Percentiles rank a stretch among this genome's conserved stretches.
phyloP scores from a whole-genome alignment of 768 basidiomycete genomes.

The Boletales sp. region DNA sequence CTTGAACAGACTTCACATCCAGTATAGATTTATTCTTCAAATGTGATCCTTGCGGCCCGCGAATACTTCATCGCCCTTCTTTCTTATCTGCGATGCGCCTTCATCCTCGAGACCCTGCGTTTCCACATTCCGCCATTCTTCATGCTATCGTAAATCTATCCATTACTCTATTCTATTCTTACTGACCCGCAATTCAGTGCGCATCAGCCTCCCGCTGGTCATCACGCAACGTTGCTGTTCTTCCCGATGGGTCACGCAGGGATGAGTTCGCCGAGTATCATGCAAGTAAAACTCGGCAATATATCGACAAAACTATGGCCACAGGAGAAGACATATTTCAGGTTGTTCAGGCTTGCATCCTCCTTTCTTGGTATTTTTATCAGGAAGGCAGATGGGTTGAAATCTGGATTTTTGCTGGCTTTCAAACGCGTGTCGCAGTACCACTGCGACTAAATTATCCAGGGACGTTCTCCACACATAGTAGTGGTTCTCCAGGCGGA shows the following conservation, averaged over 20 bases:
- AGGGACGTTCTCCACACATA: slow-evolving; percentile 73
- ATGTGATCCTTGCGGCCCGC: slow-evolving; percentile 82
- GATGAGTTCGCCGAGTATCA: slow-evolving; percentile 87
- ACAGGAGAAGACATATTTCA: slow-evolving; percentile 83
- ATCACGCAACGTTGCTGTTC: slow-evolving; percentile 59
- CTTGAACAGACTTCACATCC: slow-evolving; percentile 11
- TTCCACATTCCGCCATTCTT: slow-evolving; percentile 85
- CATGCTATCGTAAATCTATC: slow-evolving; percentile 74
- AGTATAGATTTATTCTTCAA: slow-evolving; percentile 88
- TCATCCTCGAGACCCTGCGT: slow-evolving; percentile 75
- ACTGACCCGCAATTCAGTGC: slow-evolving; percentile 45
- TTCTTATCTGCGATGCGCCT: slow-evolving; percentile 78
- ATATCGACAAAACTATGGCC: slow-evolving; percentile 89
- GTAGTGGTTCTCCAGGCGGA: slow-evolving; percentile 65
- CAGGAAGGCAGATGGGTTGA: slow-evolving; percentile 89
- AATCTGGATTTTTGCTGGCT: slow-evolving; percentile 87
- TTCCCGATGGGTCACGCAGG: slow-evolving; percentile 73
- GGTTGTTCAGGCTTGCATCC: slow-evolving; percentile 82
- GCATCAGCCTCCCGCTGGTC: slow-evolving; percentile 83
- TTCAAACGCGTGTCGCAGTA: slow-evolving; percentile 77
- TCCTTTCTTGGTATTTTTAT: slow-evolving; percentile 90
- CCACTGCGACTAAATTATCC: slow-evolving; percentile 84
- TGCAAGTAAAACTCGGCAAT: slow-evolving; percentile 80
- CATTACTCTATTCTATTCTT: slow-evolving; percentile 1
- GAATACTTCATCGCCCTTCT: slow-evolving; percentile 76